A percentile compares a stretch with the other conserved stretches of the same genome.
phyloP scores from a whole-genome alignment of 306 rosid species.

The Senna tora region DNA sequence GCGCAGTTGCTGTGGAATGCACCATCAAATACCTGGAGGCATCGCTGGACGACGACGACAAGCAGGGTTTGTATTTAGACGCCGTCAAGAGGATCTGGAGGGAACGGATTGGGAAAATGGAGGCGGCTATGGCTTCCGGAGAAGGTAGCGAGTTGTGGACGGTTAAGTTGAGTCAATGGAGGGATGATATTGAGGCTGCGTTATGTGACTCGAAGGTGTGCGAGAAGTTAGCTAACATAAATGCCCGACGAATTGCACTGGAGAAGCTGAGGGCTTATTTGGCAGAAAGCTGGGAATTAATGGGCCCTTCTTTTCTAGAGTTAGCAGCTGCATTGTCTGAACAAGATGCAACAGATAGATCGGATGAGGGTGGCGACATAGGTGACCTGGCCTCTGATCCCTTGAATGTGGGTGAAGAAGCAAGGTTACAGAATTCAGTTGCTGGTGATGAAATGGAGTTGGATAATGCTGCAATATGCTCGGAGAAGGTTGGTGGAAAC shows the following conservation, averaged over 20 bases:
- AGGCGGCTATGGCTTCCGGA: conserved; percentile 23
- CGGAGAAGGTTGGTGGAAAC: conserved; percentile 26
- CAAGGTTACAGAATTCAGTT: conserved; percentile 21
- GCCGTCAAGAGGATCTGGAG: conserved; percentile 70
- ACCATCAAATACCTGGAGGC: conserved; percentile 57
- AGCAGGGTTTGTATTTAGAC: conserved; percentile 41
- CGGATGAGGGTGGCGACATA: neutral
- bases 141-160: conserved; percentile 42
- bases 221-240: conserved; percentile 50
- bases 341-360: neutral
- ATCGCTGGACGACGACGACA: conserved; percentile 11
- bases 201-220: conserved; percentile 48
- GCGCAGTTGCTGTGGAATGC: conserved; percentile 76
- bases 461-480: conserved; percentile 26
- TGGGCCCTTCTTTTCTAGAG: conserved; percentile 64
- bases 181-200: conserved; percentile 63
- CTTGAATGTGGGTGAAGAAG: neutral
- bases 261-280: conserved; percentile 45
- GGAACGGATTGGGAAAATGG: conserved; percentile 46
- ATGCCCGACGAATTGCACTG: conserved; percentile 59
- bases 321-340: conserved; percentile 37
- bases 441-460: conserved; percentile 5
- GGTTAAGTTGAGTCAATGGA: conserved; percentile 49
- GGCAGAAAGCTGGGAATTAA: conserved; percentile 57
- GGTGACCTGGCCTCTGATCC: conserved; percentile 25